A percentile compares a stretch with the other conserved stretches of the same genome.
phyloP scores from a whole-genome alignment of 768 basidiomycete genomes.

The Daedalea quercina region DNA sequence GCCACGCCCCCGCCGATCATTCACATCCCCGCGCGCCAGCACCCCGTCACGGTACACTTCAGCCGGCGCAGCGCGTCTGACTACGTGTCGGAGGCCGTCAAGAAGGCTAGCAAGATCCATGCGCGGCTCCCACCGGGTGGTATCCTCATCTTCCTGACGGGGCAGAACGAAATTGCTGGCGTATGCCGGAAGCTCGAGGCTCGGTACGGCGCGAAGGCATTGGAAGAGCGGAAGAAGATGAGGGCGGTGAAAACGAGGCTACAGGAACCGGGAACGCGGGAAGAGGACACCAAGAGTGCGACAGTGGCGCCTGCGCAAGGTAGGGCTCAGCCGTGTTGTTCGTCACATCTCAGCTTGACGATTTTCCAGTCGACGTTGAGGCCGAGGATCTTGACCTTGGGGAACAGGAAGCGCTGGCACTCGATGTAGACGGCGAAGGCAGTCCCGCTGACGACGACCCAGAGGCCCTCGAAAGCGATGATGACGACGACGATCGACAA shows the following conservation, averaged over 20 bases:
- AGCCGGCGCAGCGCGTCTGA: conserved; percentile 78
- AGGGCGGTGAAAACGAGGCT: conserved; percentile 11
- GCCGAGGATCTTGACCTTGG: conserved; percentile 78
- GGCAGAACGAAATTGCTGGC: conserved; percentile 89
- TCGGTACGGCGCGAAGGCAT: conserved; percentile 61
- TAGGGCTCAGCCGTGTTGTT: conserved; percentile 16
- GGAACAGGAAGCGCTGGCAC: conserved; percentile 44
- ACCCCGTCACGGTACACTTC: conserved; percentile 95
- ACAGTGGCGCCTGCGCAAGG: conserved; percentile 43
- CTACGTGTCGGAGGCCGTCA: conserved; percentile 86
- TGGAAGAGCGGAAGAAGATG: conserved; percentile 44
- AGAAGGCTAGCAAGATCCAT: conserved; percentile 90
- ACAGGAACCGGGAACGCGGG: conserved; percentile 4
- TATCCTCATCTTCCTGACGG: conserved; percentile 89
- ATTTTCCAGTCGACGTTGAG: conserved; percentile 61
- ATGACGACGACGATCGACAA: conserved; percentile 48
- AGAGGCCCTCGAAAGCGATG: conserved; percentile 72
- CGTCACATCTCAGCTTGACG: not conserved
- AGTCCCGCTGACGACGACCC: conserved; percentile 54
- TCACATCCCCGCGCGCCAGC: conserved; percentile 82
- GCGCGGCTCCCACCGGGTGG: conserved; percentile 88
- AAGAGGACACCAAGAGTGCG: conserved; percentile 1
- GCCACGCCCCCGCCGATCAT: conserved; percentile 83
- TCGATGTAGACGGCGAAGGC: conserved; percentile 59
- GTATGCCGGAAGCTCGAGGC: conserved; percentile 79